Evolutionary conservation across 441 rosid species (phyloP), one percentile per base, ranked within the genome.

Genomic region (Populus hybrid): DNA sequence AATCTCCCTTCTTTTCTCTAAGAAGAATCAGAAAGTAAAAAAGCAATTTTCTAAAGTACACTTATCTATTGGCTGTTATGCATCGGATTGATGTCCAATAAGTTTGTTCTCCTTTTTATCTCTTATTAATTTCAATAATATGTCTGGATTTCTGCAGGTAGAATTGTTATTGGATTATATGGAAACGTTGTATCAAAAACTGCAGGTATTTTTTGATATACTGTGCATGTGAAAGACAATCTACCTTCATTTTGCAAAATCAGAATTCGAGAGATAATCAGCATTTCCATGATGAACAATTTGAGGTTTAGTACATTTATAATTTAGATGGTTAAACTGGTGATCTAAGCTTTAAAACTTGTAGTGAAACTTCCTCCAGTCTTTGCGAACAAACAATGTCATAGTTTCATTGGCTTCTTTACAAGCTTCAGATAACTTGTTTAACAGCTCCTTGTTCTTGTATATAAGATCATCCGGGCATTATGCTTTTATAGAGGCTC

Each of bases 121-220:
- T 36, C 70, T 66, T 68, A 70, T 59, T 70, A 66, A 67, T 26
- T 53, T 79, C 30, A 6, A 21, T 63, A 16, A 28, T 76, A 2
- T 26, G 24, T 73, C 57, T 61, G 73, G 18, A 57, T 70, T 75
- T 82, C 24, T 92, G 86, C 92, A 93, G 98, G 99, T 82, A 92
- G 99, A 85, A 95, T 95, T 23, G 88, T 95, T 80, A 87, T 93
- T 84, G 99, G 99, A 81, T 85, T 93, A 80, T 95, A 95, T 82
- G 99, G 99, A 57, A 77, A 82, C 79, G 90, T 83, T 84, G 98
- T 90, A 71, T 95, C 99, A 28, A 93, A 87, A 89, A 95, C 97
- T 76, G 97, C 88, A 76, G 98, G 98, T 94, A 88, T 81, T 79
- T 65, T 72, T 71, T 64, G 63, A 82, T 78, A 70, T 81, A 77